Percentiles rank a stretch among this genome's conserved stretches.
Evolutionary conservation across 2,329 filamentous ascomycete genomes (phyloP).

Genomic region (Venturia aucupariae): DNA sequence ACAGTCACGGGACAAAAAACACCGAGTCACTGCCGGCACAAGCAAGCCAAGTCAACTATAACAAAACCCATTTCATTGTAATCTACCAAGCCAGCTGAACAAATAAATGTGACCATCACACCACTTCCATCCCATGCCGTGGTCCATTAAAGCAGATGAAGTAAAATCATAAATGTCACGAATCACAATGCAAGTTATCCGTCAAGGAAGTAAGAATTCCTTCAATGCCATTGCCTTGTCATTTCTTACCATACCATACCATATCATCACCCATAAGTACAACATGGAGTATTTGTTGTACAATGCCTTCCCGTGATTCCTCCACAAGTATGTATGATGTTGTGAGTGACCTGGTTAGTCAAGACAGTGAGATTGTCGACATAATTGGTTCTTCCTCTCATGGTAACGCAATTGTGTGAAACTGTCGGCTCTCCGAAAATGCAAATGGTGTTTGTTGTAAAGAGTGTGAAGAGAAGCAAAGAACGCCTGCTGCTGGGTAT

Average conservation of each 20-base stretch:
- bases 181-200: background rate
- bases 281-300: background rate
- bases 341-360: background rate
- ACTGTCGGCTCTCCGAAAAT: background rate
- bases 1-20: background rate
- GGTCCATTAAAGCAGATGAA: background rate
- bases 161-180: background rate
- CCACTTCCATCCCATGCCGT: background rate
- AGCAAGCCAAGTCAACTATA: background rate
- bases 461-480: too few relatives aligned
- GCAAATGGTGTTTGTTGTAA: background rate
- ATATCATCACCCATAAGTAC: background rate
- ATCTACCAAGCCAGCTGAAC: background rate
- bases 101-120: background rate
- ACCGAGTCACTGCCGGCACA: too few relatives aligned
- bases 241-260: too few relatives aligned
- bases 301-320: background rate
- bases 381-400: background rate
- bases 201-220: background rate
- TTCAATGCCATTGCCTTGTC: background rate
- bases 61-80: background rate
- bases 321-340: background rate
- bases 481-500: too few relatives aligned
- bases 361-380: constrained; percentile 1
- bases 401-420: background rate